phyloP scores from a whole-genome alignment of 495 filamentous ascomycete genomes.

The Chaetomium fimeti region DNA sequence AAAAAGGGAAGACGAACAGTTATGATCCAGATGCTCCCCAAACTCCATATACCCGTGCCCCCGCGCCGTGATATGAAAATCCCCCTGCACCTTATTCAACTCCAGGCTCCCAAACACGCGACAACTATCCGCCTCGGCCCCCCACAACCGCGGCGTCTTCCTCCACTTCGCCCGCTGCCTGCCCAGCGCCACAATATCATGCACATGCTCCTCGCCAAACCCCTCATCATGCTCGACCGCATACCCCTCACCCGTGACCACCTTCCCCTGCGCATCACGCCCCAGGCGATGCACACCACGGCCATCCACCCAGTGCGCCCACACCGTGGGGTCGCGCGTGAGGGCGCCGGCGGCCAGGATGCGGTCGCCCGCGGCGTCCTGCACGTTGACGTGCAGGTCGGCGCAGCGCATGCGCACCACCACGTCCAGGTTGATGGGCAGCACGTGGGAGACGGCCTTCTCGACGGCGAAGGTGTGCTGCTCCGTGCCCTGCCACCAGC shows the following conservation, averaged over 20 bases:
- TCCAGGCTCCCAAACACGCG: conserved; percentile 86
- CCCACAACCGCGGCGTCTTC: conserved; percentile 66
- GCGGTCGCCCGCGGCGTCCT: conserved; percentile 89
- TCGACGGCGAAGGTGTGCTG: conserved; percentile 91
- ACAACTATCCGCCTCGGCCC: conserved; percentile 62
- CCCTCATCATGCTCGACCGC: conserved; percentile 55
- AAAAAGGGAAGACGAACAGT: conserved; percentile 51
- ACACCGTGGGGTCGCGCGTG: conserved; percentile 71
- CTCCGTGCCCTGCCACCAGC: conserved; percentile 81
- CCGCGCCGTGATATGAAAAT: conserved; percentile 95
- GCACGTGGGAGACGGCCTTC: conserved; percentile 78
- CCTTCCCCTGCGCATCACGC: conserved; percentile 45
- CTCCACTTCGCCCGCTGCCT: conserved; percentile 59
- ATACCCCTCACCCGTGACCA: conserved; percentile 55
- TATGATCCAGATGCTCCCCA: conserved; percentile 80
- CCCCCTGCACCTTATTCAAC: conserved; percentile 93
- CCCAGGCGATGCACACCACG: conserved; percentile 68
- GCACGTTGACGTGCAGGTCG: conserved; percentile 91
- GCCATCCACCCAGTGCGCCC: conserved; percentile 74
- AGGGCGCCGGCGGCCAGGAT: conserved; percentile 79
- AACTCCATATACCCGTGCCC: conserved; percentile 89
- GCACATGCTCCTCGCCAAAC: conserved; percentile 67
- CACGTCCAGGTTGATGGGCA: conserved; percentile 95
- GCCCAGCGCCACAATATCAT: conserved; percentile 67
- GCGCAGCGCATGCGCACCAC: conserved; percentile 88